Evolutionary conservation across 169 alveolate genomes (phyloP).

Genomic region (Eimeria sp.): DNA sequence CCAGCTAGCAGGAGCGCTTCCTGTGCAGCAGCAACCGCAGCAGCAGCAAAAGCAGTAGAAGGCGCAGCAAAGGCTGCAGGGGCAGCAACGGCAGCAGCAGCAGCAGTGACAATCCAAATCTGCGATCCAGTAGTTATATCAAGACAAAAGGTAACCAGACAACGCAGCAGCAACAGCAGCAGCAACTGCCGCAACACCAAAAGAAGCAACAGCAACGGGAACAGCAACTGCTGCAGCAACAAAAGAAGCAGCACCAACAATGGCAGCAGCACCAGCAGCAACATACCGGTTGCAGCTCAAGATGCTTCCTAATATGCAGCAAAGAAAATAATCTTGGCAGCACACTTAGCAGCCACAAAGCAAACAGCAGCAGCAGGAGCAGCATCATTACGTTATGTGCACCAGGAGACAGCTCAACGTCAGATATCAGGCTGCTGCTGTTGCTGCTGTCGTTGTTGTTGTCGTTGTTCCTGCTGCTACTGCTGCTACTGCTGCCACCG

Average conservation of each 20-base stretch:
- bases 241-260: not conserved
- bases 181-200: not conserved
- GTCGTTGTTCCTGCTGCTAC: not conserved
- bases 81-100: no score
- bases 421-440: constrained; percentile 4
- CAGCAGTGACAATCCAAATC: not conserved
- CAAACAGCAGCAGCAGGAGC: constrained; percentile 28
- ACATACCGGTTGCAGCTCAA: not conserved
- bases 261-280: not conserved
- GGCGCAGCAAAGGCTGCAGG: not conserved
- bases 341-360: constrained; percentile 1
- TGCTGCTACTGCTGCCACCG: not conserved
- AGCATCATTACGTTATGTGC: not conserved
- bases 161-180: not conserved
- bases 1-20: not conserved
- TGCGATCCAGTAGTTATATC: no score
- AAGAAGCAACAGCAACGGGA: not conserved
- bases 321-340: not conserved
- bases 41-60: not conserved
- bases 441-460: not conserved
- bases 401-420: not conserved
- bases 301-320: constrained; percentile 14
- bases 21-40: not conserved
- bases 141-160: no score
- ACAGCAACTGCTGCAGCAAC: no score